Evolutionary conservation across 140 eudicot species (phyloP), one percentile per base, ranked within the genome.

Genomic region (Anethum foeniculum): DNA sequence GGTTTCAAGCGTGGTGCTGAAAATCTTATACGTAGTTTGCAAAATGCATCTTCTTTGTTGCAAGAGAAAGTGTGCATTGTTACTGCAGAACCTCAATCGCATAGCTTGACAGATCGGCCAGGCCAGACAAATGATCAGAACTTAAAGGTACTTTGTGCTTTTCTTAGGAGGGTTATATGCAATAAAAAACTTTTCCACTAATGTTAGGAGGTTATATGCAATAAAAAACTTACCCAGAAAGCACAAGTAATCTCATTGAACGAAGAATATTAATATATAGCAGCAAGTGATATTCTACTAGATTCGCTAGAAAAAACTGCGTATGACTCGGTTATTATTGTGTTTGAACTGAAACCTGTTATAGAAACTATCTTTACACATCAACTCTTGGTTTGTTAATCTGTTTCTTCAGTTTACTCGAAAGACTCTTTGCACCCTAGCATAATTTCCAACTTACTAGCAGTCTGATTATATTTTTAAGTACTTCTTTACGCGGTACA

Each of bases 1-100:
- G 96, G 96, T 71, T 86, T 88, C 49, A 94, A 88, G 58, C 80
- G 96, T 75, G 96, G 94, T 43, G 80, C 87, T 16, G 94, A 91
- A 67, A 90, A 84, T 82, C 75, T 96, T 46, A 71, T 81, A 25
- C 86, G 86, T 71, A 87, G 97, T 87, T 84, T 89, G 85, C 89
- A 84, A 81, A 86, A 81, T 28, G 83, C 86, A 34, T 84, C 94
- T 76, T 83, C 81, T 83, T 88, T 87, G 67, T 81, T 87, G 71
- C 82, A 78, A 77, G 97, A 87, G 69, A 88, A 90, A 58, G 75
- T 83, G 3, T 0, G 62, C 25, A 30, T 69, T 4, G 82, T 78
- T 39, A 64, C 76, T 15, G 2, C 4, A 32, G 81, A 85, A 23
- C 47, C 85, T 41, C 88, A 60, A 75, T 34, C 82, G 12, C 64